Evolutionary conservation across 768 basidiomycete species (phyloP), one percentile per base, ranked within the genome.

Genomic region (Leccinum disarticulatum): DNA sequence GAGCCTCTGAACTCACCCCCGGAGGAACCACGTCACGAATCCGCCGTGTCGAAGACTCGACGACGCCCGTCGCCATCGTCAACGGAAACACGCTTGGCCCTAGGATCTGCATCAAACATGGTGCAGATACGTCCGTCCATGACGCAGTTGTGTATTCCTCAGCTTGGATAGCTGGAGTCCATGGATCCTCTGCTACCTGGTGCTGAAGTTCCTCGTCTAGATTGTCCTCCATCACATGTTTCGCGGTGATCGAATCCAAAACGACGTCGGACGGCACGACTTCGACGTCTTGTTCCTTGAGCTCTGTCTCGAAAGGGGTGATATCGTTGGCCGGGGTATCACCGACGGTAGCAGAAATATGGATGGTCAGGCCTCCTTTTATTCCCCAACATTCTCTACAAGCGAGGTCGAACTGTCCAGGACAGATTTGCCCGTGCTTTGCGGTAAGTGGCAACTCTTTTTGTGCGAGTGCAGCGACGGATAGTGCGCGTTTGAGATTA

Each of bases 31-130:
- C 71, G 2, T 77, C 67, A 52, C 79, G 79, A 70, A 91, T 78
- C 48, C 79, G 77, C 30, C 90, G 79, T 53, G 86, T 81, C 3
- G 86, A 86, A 41, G 75, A 77, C 70, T 91, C 90, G 55, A 87
- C 83, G 54, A 88, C 71, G 13, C 86, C 87, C 2, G 84, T 75
- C 3, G 75, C 77, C 70, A 88, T 87, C 4, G 84, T 85, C 56
- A 81, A 61, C 1, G 88, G 84, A 41, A 90, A 70, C 9, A 73
- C 68, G 11, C 80, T 83, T 4, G 83, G 82, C 0, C 87, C 89
- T 3, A 90, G 70, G 38, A 83, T 55, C 30, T 70, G 65, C 57
- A 78, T 61, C 56, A 85, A 69, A 38, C 64, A 67, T 52, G 67
- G 60, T 47, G 60, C 48, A 27, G 62, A 33, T 56, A 63, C 58